These are phyloP conservation scores for Candida easanensis DNA, from an alignment of 805 yeast species.

Conservation along the genomic window DNA sequence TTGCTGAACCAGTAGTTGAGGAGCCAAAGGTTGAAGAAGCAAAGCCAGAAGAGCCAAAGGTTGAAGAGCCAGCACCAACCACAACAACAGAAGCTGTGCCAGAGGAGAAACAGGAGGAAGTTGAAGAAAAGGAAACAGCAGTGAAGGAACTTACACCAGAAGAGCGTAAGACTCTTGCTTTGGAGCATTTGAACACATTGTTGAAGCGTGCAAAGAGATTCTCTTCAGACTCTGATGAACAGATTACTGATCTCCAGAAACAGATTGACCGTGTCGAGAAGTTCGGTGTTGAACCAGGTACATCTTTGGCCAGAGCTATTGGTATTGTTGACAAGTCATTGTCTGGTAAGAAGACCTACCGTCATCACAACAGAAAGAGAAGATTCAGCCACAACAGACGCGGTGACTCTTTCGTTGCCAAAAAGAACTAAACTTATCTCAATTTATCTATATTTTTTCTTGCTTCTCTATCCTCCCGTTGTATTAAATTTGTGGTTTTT, in stretches of 20 bases:
- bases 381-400: slow-evolving; percentile 3
- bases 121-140: slow-evolving; percentile 27
- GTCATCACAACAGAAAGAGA: neutral
- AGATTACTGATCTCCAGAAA: slow-evolving; percentile 51
- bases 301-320: slow-evolving; percentile 64
- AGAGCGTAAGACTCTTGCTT: slow-evolving; percentile 64
- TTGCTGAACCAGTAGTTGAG: slow-evolving; percentile 1
- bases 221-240: slow-evolving; percentile 59
- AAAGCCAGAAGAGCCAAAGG: slow-evolving; percentile 4
- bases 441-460: too few relatives aligned
- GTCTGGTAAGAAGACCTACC: neutral
- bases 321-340: slow-evolving; percentile 39
- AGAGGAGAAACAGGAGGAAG: slow-evolving; percentile 15
- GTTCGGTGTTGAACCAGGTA: slow-evolving; percentile 74
- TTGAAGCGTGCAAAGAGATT: slow-evolving; percentile 61
- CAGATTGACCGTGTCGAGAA: slow-evolving; percentile 72
- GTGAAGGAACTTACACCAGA: slow-evolving; percentile 52
- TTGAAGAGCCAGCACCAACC: slow-evolving; percentile 9
- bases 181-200: slow-evolving; percentile 64
- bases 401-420: neutral
- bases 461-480: neutral
- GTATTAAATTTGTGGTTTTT: too few relatives aligned
- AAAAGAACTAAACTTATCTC: too few relatives aligned
- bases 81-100: slow-evolving; percentile 1
- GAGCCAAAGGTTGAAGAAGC: neutral